Conservation (phyloP, 331 rosid genomes). For the Acacia pycnantha region DNA sequence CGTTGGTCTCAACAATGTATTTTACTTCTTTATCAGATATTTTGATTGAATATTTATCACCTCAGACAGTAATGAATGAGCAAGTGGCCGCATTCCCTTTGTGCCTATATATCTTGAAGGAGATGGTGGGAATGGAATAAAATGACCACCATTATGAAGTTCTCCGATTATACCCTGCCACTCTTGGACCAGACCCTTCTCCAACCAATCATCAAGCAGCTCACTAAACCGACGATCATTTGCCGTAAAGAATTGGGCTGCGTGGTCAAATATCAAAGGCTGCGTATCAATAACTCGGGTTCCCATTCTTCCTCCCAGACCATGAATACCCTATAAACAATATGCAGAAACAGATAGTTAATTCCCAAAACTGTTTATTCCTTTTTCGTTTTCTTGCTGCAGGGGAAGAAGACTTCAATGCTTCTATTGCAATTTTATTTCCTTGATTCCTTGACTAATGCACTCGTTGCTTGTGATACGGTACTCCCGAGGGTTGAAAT, state of each 20-base stretch:
- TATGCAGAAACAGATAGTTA: neutral
- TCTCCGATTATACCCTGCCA: constrained; percentile 80
- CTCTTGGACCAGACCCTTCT: constrained; percentile 63
- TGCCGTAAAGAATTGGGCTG: constrained; percentile 90
- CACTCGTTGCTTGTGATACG: neutral
- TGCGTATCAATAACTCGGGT: constrained; percentile 71
- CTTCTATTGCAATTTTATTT: neutral
- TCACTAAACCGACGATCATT: constrained; percentile 60
- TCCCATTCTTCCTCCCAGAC: constrained; percentile 93
- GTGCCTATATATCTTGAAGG: constrained; percentile 62
- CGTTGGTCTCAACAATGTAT: neutral
- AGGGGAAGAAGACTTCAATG: neutral
- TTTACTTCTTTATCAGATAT: neutral
- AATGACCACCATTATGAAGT: constrained; percentile 73
- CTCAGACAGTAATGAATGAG: constrained; percentile 77
- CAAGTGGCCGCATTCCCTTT: constrained; percentile 81
- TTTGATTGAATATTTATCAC: constrained; percentile 29
- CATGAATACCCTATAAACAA: constrained; percentile 73
- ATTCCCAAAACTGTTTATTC: neutral
- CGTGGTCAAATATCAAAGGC: constrained; percentile 74
- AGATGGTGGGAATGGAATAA: constrained; percentile 61
- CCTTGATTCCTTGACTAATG: neutral
- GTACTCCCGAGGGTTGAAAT: neutral
- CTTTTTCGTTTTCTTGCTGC: neutral
- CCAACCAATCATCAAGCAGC: constrained; percentile 64